These are phyloP conservation scores for Holtermannia corniformis DNA, from an alignment of 768 basidiomycete genomes.

Conservation along the genomic window DNA sequence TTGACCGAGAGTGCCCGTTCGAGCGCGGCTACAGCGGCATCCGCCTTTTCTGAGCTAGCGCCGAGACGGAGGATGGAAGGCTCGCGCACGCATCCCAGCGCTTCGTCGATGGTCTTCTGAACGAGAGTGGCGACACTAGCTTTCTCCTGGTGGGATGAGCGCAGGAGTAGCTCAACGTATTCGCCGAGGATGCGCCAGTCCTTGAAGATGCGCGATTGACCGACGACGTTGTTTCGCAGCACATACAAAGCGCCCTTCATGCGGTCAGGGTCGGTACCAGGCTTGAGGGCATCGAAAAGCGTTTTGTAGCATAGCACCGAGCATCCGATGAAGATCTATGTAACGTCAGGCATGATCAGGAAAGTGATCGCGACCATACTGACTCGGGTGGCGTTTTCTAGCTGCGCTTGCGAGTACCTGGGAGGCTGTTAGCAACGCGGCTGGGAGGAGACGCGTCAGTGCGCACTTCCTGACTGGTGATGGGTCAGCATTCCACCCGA, in stretches of 20 bases:
- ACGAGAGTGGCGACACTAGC: conserved; percentile 41
- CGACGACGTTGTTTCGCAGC: conserved; percentile 56
- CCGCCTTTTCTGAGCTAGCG: conserved; percentile 10
- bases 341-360: neutral
- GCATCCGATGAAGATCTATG: neutral
- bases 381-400: neutral
- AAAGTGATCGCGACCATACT: neutral
- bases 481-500: too few relatives aligned
- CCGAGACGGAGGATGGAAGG: conserved; percentile 17
- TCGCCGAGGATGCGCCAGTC: conserved; percentile 58
- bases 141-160: conserved; percentile 76
- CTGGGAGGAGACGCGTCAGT: neutral
- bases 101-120: conserved; percentile 29
- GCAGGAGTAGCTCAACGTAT: conserved; percentile 56
- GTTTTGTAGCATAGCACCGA: conserved; percentile 40
- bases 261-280: conserved; percentile 72
- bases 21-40: conserved; percentile 16
- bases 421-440: neutral
- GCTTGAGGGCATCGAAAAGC: conserved; percentile 43
- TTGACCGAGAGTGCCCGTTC: conserved; percentile 3
- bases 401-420: neutral
- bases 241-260: conserved; percentile 88
- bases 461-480: too few relatives aligned
- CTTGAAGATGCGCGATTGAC: conserved; percentile 44
- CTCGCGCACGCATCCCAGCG: conserved; percentile 20